Conservation (phyloP, 257 asterid genomes). For the Solanum paucissectum region DNA sequence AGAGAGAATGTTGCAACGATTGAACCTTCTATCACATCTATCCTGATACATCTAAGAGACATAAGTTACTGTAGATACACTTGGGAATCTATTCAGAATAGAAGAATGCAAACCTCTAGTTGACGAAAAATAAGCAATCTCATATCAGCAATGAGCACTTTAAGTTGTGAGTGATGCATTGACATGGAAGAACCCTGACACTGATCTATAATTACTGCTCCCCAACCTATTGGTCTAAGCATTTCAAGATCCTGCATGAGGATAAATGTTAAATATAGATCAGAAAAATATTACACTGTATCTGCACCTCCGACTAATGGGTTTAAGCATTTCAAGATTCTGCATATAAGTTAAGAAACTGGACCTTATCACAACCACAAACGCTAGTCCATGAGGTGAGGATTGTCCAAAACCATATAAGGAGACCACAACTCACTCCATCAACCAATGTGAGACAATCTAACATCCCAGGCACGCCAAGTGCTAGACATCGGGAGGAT, state of each 20-base stretch:
- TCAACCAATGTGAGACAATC: neutral
- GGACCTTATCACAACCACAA: neutral
- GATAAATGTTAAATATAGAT: neutral
- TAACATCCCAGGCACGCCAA: neutral
- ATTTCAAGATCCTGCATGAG: slow-evolving; percentile 18
- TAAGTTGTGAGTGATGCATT: slow-evolving; percentile 1
- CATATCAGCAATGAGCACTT: slow-evolving; percentile 15
- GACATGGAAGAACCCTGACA: slow-evolving; percentile 9
- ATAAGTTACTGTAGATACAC: neutral
- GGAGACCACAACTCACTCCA: neutral
- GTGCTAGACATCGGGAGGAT: neutral
- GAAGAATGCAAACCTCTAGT: slow-evolving; percentile 6
- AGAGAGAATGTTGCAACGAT: slow-evolving; percentile 8
- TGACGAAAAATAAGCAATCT: slow-evolving; percentile 11
- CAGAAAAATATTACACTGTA: neutral
- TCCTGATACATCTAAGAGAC: slow-evolving; percentile 9
- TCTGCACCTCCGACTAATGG: neutral
- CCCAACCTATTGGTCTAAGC: slow-evolving; percentile 12
- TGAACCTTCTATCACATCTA: neutral
- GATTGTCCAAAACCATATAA: neutral
- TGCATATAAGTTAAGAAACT: neutral
- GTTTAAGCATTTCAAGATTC: slow-evolving; percentile 9
- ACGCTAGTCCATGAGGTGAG: neutral
- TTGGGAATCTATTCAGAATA: neutral
- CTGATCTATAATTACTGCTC: slow-evolving; percentile 18